Evolutionary conservation across 345 rosid genomes (phyloP).

Genomic region (Melastoma malabathricum): DNA sequence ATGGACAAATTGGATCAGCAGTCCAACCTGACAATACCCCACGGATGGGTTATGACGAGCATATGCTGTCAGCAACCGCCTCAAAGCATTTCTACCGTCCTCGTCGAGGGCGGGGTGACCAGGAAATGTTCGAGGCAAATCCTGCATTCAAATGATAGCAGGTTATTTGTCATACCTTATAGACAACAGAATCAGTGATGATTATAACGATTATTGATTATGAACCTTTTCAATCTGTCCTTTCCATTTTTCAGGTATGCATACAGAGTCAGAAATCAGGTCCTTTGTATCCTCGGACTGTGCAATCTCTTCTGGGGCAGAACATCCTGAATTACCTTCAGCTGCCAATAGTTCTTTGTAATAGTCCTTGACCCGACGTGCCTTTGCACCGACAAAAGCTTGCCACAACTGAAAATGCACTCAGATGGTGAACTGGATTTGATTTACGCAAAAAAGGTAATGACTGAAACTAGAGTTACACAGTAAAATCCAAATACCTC

Average conservation of each 20-base stretch:
- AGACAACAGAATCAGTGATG: too few relatives aligned
- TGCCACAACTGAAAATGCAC: constrained; percentile 79
- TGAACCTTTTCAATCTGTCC: constrained; percentile 98
- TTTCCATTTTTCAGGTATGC: constrained; percentile 85
- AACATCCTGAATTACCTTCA: constrained; percentile 34
- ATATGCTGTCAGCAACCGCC: constrained; percentile 97
- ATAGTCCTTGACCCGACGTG: constrained; percentile 75
- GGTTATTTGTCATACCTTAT: not conserved
- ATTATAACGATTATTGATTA: too few relatives aligned
- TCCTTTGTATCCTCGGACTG: constrained; percentile 28
- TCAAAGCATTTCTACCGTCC: constrained; percentile 96
- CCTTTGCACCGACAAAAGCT: constrained; percentile 91
- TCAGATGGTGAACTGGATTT: constrained; percentile 1
- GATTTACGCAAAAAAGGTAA: too few relatives aligned
- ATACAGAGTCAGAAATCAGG: constrained; percentile 26
- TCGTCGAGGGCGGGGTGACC: constrained; percentile 99
- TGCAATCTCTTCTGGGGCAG: constrained; percentile 18
- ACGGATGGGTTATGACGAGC: constrained; percentile 99
- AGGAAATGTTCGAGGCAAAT: constrained; percentile 98
- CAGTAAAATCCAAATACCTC: constrained; percentile 37
- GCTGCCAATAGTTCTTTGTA: constrained; percentile 62
- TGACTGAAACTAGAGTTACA: not conserved
- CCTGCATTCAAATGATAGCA: constrained; percentile 35
- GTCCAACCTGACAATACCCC: constrained; percentile 96
- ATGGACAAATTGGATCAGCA: not conserved